These are phyloP conservation scores for Neocucurbitaria cava DNA, from an alignment of 2,329 filamentous ascomycete species.

Conservation along the genomic window DNA sequence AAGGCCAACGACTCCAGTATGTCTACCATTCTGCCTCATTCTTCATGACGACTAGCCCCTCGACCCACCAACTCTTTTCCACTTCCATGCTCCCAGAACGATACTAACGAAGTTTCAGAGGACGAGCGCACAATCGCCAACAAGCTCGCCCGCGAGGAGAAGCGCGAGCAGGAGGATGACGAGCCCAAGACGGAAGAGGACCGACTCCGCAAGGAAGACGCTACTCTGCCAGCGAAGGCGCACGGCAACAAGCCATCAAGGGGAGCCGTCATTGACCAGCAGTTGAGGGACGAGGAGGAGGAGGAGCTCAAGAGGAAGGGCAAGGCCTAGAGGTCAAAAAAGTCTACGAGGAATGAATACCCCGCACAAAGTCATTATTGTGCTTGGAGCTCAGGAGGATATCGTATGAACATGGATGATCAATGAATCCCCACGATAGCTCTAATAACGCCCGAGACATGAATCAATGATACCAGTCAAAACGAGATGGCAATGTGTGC, in stretches of 20 bases:
- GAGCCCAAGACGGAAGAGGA: conserved; percentile 42
- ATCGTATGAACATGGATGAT: conserved; percentile 9
- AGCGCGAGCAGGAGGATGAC: conserved; percentile 54
- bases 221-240: conserved; percentile 63
- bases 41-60: neutral
- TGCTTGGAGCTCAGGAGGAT: conserved; percentile 14
- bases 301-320: conserved; percentile 69
- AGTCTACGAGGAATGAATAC: conserved; percentile 16
- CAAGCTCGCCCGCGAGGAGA: conserved; percentile 70
- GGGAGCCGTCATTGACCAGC: conserved; percentile 74
- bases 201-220: conserved; percentile 62
- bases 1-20: conserved; percentile 74
- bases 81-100: neutral
- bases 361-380: conserved; percentile 3
- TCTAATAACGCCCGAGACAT: conserved; percentile 9
- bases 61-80: neutral
- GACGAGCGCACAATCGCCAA: conserved; percentile 76
- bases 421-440: conserved; percentile 7
- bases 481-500: conserved; percentile 1
- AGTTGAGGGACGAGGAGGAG: conserved; percentile 73
- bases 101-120: conserved; percentile 56
- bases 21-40: conserved; percentile 23
- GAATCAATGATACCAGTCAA: conserved; percentile 7
- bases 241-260: conserved; percentile 77
- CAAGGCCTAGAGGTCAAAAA: conserved; percentile 24